Percentiles rank a stretch among this genome's conserved stretches.
These are phyloP conservation scores for Lepidium sativum DNA, from an alignment of 345 rosid species.

Conservation along the genomic window DNA sequence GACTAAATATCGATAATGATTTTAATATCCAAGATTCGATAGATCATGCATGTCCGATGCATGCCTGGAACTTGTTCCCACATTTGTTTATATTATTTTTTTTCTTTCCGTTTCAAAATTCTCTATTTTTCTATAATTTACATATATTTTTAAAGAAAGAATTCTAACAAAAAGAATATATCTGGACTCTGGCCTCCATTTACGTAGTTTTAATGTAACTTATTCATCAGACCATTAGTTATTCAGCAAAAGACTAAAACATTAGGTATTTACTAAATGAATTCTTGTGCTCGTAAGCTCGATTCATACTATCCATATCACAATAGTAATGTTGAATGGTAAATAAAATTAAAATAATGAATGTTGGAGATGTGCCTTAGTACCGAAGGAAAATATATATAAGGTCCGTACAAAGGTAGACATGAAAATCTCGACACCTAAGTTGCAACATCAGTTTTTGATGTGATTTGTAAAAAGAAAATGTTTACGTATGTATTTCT, in stretches of 20 bases:
- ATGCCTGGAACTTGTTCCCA: slow-evolving; percentile 13
- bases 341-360: not conserved
- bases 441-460: slow-evolving; percentile 25
- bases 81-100: not conserved
- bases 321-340: not conserved
- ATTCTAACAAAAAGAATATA: too few relatives aligned
- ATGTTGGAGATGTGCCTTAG: slow-evolving; percentile 18
- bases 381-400: slow-evolving; percentile 19
- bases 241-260: not conserved
- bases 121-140: slow-evolving; percentile 4
- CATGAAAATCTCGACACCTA: slow-evolving; percentile 18
- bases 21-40: slow-evolving; percentile 12
- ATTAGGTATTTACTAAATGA: not conserved
- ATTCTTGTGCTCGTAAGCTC: not conserved
- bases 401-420: slow-evolving; percentile 21
- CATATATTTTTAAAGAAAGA: not conserved
- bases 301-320: not conserved
- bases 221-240: too few relatives aligned
- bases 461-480: slow-evolving; percentile 23
- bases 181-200: too few relatives aligned
- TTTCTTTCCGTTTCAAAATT: not conserved
- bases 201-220: too few relatives aligned
- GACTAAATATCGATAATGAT: not conserved
- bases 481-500: not conserved
- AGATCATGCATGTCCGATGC: slow-evolving; percentile 10